Evolutionary conservation across 23 red algal species (phyloP), one percentile per base, ranked within the genome.

Genomic region (Gracilaria gracilis): DNA sequence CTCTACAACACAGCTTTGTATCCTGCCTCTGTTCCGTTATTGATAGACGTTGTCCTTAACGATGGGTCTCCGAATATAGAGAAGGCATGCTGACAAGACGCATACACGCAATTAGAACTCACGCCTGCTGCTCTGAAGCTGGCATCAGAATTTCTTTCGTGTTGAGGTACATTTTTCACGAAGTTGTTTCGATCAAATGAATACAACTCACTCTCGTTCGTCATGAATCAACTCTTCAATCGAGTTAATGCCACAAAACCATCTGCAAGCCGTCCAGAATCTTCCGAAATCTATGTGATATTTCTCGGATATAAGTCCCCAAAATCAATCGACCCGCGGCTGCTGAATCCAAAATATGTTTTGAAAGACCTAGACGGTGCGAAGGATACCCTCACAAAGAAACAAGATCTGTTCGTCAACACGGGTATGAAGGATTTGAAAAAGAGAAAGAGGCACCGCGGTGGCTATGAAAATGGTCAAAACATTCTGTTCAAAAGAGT

Each of bases 61-160:
- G 97, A 98, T 80, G 97, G 93, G 2, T 94, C 89, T 37, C 97
- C 97, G 32, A 98, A 96, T 59, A 98, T 98, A 93, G 97, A 93
- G 19, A 94, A 92, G 21, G 89, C 97, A 50, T 98, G 97, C 93
- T 44, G 96, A 27, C 97, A 98, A 46, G 97, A 98, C 65, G 97
- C 97, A 19, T 98, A 91, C 73, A 92, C 93, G 9, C 97, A 98
- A 83, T 76, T 67, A 25, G 97, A 98, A 77, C 80, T 98, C 82
- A 93, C 97, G n/a, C 64, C 96, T 20, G 88, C 93, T 27, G 97
- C 97, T 0, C 53, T 98, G 15, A 75, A 80, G 69, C 77, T 98
- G 14, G 93, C 97, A 0, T 67, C 86, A 64, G 91, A 85, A 57
- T 93, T 98, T 70, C 82, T 98, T 19, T 54, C 74, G 9, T 72